A percentile compares a stretch with the other conserved stretches of the same genome.
Evolutionary conservation across 2,329 filamentous ascomycete species (phyloP).

Genomic region (Colletotrichum aenigma): DNA sequence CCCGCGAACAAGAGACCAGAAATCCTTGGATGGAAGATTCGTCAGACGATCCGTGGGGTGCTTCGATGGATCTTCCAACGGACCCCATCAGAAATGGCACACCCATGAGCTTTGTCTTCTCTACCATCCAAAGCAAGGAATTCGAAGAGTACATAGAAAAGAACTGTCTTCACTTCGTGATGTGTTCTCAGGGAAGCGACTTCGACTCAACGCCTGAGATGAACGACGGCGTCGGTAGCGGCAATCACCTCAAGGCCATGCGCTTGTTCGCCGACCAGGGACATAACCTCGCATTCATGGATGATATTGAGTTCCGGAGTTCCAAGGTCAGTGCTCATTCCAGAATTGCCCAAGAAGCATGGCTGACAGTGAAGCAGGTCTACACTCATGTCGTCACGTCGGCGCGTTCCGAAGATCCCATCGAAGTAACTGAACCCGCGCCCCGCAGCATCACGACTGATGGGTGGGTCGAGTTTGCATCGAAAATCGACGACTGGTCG

Average conservation of each 20-base stretch:
- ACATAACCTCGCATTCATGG: slow-evolving; percentile 67
- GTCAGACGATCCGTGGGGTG: not conserved
- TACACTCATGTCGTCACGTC: not conserved
- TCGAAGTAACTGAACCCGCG: not conserved
- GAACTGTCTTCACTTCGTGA: slow-evolving; percentile 67
- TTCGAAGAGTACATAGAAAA: slow-evolving; percentile 61
- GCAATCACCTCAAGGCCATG: slow-evolving; percentile 50
- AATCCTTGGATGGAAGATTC: not conserved
- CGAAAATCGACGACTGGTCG: not conserved
- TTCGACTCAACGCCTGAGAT: not conserved
- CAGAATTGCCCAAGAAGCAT: not conserved
- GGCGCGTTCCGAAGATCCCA: not conserved
- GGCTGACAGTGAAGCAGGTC: not conserved
- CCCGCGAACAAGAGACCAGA: not conserved
- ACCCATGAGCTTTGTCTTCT: slow-evolving; percentile 1
- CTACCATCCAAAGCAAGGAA: slow-evolving; percentile 22
- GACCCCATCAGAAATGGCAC: slow-evolving; percentile 49
- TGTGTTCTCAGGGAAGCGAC: slow-evolving; percentile 35
- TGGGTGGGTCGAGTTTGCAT: not conserved
- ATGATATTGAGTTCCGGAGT: slow-evolving; percentile 66
- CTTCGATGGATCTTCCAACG: slow-evolving; percentile 29
- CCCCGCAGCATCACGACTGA: not conserved
- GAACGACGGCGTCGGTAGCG: not conserved
- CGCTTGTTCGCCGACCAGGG: slow-evolving; percentile 58
- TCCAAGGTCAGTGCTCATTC: slow-evolving; percentile 54